Conservation (phyloP, 805 yeast species). For the Pichia kluyveri region DNA sequence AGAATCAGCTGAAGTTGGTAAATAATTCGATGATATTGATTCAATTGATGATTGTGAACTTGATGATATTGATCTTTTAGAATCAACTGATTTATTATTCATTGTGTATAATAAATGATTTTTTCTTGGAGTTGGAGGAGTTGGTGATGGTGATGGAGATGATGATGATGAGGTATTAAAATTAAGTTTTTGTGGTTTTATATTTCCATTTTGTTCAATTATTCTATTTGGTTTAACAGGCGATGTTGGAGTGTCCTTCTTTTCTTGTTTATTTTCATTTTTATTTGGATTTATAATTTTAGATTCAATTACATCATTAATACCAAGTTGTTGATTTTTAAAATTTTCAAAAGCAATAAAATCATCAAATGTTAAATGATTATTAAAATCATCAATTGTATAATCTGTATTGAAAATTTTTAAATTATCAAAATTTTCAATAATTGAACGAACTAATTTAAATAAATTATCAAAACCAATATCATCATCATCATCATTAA, state of each 20-base stretch:
- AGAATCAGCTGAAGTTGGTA: background rate
- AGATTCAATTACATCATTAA: slow-evolving; percentile 3
- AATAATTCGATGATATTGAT: slow-evolving; percentile 1
- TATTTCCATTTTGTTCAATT: background rate
- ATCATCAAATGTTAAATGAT: slow-evolving; percentile 19
- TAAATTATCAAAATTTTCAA: slow-evolving; percentile 17
- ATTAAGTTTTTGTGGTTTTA: background rate
- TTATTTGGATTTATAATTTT: background rate
- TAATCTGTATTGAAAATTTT: slow-evolving; percentile 10
- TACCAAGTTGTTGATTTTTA: slow-evolving; percentile 10
- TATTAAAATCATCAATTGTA: slow-evolving; percentile 16
- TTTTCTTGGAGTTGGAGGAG: slow-evolving; percentile 17
- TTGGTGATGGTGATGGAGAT: slow-evolving; percentile 8
- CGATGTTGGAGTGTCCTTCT: background rate
- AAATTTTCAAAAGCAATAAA: slow-evolving; percentile 19
- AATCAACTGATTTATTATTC: background rate
- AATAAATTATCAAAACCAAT: slow-evolving; percentile 24
- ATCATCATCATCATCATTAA: slow-evolving; percentile 12
- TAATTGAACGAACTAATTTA: slow-evolving; percentile 19
- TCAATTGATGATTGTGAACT: background rate
- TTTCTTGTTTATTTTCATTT: background rate
- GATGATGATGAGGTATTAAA: slow-evolving; percentile 7
- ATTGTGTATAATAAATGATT: background rate
- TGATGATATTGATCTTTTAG: background rate
- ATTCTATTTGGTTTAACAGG: slow-evolving; percentile 3